Percentiles rank a stretch among this genome's conserved stretches.
These are phyloP conservation scores for Plasmodium blacklocki DNA, from an alignment of 169 alveolate genomes.

Conservation along the genomic window DNA sequence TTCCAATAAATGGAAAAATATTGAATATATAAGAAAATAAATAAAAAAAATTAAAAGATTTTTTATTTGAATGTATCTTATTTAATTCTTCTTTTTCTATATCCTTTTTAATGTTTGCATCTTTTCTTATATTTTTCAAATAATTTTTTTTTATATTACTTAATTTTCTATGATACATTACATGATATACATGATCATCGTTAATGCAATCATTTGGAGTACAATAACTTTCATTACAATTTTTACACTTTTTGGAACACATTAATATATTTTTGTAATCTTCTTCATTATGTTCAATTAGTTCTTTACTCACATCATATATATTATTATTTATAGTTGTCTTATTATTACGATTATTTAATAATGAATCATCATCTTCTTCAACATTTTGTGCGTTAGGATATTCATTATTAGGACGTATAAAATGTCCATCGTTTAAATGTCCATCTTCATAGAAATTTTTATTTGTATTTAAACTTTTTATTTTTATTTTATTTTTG, in stretches of 20 bases:
- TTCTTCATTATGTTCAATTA: constrained; percentile 26
- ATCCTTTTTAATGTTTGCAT: constrained; percentile 12
- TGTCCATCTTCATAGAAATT: too few relatives aligned
- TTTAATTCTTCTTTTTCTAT: not conserved
- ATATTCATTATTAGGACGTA: too few relatives aligned
- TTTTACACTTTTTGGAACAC: constrained; percentile 26
- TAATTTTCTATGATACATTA: constrained; percentile 45
- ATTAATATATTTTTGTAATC: constrained; percentile 35
- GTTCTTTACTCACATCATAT: constrained; percentile 15
- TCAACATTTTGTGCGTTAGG: not conserved
- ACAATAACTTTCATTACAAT: constrained; percentile 42
- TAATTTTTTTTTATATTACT: constrained; percentile 54
- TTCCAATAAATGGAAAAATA: constrained; percentile 2
- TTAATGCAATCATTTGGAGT: constrained; percentile 44
- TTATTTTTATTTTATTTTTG: not conserved
- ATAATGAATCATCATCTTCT: not conserved
- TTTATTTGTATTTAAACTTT: too few relatives aligned
- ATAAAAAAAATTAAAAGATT: not conserved
- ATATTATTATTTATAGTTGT: constrained; percentile 2
- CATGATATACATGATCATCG: constrained; percentile 64
- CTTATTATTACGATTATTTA: too few relatives aligned
- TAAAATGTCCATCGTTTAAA: too few relatives aligned
- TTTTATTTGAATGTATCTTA: not conserved
- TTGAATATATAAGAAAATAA: constrained; percentile 13
- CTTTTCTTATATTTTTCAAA: constrained; percentile 43